Evolutionary conservation across 371 early-diverging fungal species (phyloP).

Genomic region (Rhizopus microsporus): DNA sequence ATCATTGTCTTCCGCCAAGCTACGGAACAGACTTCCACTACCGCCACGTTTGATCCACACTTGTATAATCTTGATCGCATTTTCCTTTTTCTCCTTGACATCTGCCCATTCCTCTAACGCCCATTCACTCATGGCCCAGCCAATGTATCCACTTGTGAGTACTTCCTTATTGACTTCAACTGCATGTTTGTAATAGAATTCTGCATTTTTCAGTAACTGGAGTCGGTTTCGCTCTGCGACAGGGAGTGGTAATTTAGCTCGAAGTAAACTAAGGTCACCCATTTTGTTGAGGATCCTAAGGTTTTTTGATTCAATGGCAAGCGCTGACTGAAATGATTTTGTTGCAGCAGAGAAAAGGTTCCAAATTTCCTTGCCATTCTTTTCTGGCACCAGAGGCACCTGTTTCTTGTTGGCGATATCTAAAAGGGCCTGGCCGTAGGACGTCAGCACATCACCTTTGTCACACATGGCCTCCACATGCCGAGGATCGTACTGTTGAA

Average conservation of each 20-base stretch:
- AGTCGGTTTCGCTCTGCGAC: constrained; percentile 52
- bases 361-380: constrained; percentile 49
- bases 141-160: constrained; percentile 40
- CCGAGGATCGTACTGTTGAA: constrained; percentile 43
- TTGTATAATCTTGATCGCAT: constrained; percentile 37
- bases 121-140: constrained; percentile 48
- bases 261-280: constrained; percentile 58
- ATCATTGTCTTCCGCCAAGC: constrained; percentile 39
- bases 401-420: constrained; percentile 27
- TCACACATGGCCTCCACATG: constrained; percentile 73
- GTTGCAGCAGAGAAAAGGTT: constrained; percentile 54
- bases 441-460: constrained; percentile 64
- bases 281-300: constrained; percentile 57
- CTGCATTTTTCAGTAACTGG: constrained; percentile 58
- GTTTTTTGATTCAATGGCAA: constrained; percentile 56
- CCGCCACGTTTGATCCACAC: constrained; percentile 49
- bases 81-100: constrained; percentile 22
- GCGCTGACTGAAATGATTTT: constrained; percentile 52
- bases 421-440: constrained; percentile 56
- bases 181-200: constrained; percentile 45
- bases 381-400: constrained; percentile 17
- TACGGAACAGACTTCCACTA: constrained; percentile 31
- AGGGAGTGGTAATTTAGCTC: constrained; percentile 48
- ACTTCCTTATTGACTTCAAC: constrained; percentile 41
- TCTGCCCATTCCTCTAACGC: constrained; percentile 41